A percentile compares a stretch with the other conserved stretches of the same genome.
Evolutionary conservation across 1,284 basidiomycete genomes (phyloP).

Genomic region (Cystobasidiaceae sp.): DNA sequence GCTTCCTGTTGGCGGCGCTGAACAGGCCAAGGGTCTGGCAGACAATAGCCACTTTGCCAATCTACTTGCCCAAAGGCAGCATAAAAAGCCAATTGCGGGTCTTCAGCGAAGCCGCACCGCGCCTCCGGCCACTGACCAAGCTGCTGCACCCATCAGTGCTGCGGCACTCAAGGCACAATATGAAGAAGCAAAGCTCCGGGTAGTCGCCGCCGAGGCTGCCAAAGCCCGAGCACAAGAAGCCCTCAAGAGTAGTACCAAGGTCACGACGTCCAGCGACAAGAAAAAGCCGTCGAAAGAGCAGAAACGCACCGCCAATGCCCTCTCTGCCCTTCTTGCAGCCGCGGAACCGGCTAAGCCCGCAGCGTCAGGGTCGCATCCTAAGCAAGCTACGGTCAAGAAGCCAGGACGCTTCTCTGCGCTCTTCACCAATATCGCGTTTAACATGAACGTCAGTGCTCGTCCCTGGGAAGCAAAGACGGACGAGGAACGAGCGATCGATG

Average conservation of each 20-base stretch:
- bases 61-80: too few species aligned
- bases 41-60: too few species aligned
- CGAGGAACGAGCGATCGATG: slow-evolving; percentile 1
- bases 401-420: not conserved
- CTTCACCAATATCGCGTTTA: not conserved
- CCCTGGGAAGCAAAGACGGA: slow-evolving; percentile 14
- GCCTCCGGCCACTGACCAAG: too few species aligned
- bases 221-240: slow-evolving; percentile 1
- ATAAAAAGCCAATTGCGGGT: too few species aligned
- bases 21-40: too few species aligned
- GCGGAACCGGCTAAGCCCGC: too few species aligned
- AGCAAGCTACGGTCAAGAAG: not conserved
- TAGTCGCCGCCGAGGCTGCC: slow-evolving; percentile 3
- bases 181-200: not conserved
- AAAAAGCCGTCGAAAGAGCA: not conserved
- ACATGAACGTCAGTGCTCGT: slow-evolving; percentile 2
- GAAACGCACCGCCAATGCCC: not conserved
- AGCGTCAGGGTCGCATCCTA: not conserved
- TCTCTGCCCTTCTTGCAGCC: too few species aligned
- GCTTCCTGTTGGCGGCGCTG: too few species aligned
- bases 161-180: not conserved
- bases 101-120: too few species aligned
- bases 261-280: not conserved
- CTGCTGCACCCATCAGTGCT: too few species aligned
- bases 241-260: not conserved